These are phyloP conservation scores for Kodamaea suecica DNA, from an alignment of 1,139 yeast species.

Conservation along the genomic window DNA sequence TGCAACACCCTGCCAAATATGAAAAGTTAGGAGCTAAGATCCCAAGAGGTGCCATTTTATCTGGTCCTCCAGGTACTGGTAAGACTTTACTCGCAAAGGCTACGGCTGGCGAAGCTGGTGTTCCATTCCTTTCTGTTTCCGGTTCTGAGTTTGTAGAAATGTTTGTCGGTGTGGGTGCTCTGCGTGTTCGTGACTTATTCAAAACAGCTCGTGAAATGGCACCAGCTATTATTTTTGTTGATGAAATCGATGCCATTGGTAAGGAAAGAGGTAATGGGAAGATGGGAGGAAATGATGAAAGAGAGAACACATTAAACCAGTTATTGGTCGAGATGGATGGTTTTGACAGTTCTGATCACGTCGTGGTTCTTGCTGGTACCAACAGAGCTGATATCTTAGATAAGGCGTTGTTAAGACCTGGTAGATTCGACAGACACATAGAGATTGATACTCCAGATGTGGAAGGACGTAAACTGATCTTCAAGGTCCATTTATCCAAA, in stretches of 20 bases:
- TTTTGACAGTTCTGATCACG: constrained; percentile 68
- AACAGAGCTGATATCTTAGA: constrained; percentile 78
- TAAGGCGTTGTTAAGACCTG: constrained; percentile 76
- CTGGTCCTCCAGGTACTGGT: constrained; percentile 90
- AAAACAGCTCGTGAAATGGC: constrained; percentile 78
- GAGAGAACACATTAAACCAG: constrained; percentile 78
- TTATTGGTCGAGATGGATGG: constrained; percentile 85
- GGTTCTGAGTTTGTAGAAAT: constrained; percentile 80
- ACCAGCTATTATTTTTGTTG: constrained; percentile 75
- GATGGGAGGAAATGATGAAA: constrained; percentile 72
- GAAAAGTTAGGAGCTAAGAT: constrained; percentile 79
- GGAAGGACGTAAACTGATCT: constrained; percentile 74
- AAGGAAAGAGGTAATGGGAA: constrained; percentile 63
- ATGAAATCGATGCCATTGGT: constrained; percentile 85
- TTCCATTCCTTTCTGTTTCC: constrained; percentile 77
- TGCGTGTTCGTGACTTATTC: constrained; percentile 77
- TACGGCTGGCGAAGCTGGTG: constrained; percentile 84
- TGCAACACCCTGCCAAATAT: constrained; percentile 70
- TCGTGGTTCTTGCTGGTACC: constrained; percentile 80
- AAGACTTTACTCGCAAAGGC: constrained; percentile 78
- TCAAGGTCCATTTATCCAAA: constrained; percentile 64
- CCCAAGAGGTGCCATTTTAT: constrained; percentile 78
- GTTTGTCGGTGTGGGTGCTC: constrained; percentile 85
- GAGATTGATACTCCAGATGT: constrained; percentile 72
- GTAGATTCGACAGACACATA: constrained; percentile 79